Evolutionary conservation across 2,329 filamentous ascomycete species (phyloP).

Genomic region (Ophiostoma angusticollis): DNA sequence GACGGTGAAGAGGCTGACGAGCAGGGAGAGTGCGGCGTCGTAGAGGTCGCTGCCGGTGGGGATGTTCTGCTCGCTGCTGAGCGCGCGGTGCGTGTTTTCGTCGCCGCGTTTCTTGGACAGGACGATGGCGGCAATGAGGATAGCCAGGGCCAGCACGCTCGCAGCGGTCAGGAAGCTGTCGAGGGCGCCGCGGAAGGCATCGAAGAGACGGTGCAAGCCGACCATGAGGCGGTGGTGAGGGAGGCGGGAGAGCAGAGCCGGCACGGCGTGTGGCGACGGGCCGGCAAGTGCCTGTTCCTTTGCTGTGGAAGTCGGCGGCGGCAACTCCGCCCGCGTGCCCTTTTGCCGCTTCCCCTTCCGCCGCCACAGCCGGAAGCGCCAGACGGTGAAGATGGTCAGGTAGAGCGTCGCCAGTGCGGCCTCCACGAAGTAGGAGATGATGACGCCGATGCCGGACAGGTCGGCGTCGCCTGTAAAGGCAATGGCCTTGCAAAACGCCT

Average conservation of each 20-base stretch:
- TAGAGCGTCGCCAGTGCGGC: constrained; percentile 11
- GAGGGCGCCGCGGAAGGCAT: constrained; percentile 16
- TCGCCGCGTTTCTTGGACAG: constrained; percentile 4
- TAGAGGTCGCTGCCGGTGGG: constrained; percentile 12
- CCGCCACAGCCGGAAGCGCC: constrained; percentile 4
- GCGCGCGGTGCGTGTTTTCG: neutral
- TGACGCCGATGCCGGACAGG: constrained; percentile 15
- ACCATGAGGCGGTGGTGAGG: neutral
- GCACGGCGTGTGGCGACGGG: too few species aligned
- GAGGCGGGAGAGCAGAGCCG: neutral
- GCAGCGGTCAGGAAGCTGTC: constrained; percentile 15
- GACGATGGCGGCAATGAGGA: constrained; percentile 13
- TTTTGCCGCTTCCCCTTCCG: neutral
- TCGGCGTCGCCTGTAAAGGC: constrained; percentile 14
- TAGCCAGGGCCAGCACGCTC: constrained; percentile 11
- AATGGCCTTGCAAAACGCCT: constrained; percentile 14
- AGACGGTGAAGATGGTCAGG: constrained; percentile 9
- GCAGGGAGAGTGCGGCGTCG: constrained; percentile 12
- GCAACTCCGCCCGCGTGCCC: neutral
- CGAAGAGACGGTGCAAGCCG: constrained; percentile 14
- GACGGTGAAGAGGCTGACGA: constrained; percentile 8
- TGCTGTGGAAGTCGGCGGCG: too few species aligned
- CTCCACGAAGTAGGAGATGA: constrained; percentile 13
- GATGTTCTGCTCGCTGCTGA: constrained; percentile 4
- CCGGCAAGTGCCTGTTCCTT: too few species aligned